Conservation (phyloP, 768 basidiomycete species). For the Lyophyllum shimeji region DNA sequence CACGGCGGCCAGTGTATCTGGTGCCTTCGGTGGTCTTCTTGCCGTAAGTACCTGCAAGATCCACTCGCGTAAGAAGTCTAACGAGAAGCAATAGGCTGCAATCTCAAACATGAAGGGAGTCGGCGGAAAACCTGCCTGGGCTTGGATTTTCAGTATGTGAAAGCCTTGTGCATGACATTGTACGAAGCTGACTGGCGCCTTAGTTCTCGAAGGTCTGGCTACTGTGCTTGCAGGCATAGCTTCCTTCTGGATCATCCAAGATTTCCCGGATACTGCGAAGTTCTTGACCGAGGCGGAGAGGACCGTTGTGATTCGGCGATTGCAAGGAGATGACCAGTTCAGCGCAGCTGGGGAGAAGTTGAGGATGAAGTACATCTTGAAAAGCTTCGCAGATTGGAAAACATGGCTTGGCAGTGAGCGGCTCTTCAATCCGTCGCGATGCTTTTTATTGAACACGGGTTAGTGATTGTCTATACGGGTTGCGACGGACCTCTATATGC, state of each 20-base stretch:
- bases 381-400: slow-evolving; percentile 70
- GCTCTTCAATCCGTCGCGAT: neutral
- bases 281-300: slow-evolving; percentile 75
- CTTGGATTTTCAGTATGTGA: slow-evolving; percentile 68
- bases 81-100: slow-evolving; percentile 40
- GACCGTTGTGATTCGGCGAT: slow-evolving; percentile 60
- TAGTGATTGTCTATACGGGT: slow-evolving; percentile 59
- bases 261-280: slow-evolving; percentile 80
- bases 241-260: slow-evolving; percentile 79
- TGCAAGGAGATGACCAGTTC: slow-evolving; percentile 69
- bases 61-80: slow-evolving; percentile 8
- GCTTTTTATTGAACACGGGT: neutral
- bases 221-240: slow-evolving; percentile 64
- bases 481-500: slow-evolving; percentile 71
- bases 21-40: slow-evolving; percentile 79
- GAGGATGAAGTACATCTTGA: slow-evolving; percentile 54
- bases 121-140: slow-evolving; percentile 63
- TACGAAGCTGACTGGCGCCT: slow-evolving; percentile 4
- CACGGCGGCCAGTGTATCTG: slow-evolving; percentile 76
- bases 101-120: slow-evolving; percentile 74
- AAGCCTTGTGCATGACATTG: neutral
- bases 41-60: slow-evolving; percentile 45
- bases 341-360: slow-evolving; percentile 72
- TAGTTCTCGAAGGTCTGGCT: slow-evolving; percentile 62
- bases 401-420: slow-evolving; percentile 58